Evolutionary conservation across 257 asterid genomes (phyloP).

Genomic region (Salvia rosmarinus): DNA sequence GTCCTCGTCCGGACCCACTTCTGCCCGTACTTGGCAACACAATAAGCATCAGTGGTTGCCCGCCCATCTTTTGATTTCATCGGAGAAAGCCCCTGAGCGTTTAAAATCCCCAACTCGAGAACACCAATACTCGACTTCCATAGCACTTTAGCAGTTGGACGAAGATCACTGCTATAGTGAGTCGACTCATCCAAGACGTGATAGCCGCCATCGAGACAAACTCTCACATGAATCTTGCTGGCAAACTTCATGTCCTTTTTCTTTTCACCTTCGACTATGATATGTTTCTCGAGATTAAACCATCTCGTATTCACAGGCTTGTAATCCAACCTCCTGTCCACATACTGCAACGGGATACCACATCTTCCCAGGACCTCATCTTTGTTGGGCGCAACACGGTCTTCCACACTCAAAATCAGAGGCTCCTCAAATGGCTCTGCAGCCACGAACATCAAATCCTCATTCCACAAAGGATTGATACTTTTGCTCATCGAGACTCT

Average conservation of each 20-base stretch:
- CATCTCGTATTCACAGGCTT: constrained; percentile 58
- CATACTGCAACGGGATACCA: constrained; percentile 54
- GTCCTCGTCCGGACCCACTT: constrained; percentile 79
- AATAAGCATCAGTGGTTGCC: constrained; percentile 70
- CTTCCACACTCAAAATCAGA: constrained; percentile 64
- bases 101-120: constrained; percentile 69
- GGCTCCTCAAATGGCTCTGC: constrained; percentile 81
- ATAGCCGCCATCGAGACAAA: constrained; percentile 77
- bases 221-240: constrained; percentile 66
- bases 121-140: constrained; percentile 76
- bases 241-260: constrained; percentile 67
- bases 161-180: constrained; percentile 72
- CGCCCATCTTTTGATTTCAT: constrained; percentile 68
- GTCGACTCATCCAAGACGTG: constrained; percentile 80
- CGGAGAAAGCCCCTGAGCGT: constrained; percentile 60
- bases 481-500: constrained; percentile 61
- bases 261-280: constrained; percentile 57
- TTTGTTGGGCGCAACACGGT: constrained; percentile 67
- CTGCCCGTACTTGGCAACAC: constrained; percentile 73
- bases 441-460: constrained; percentile 81
- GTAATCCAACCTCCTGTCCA: constrained; percentile 64
- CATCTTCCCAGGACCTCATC: constrained; percentile 72
- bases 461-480: constrained; percentile 75
- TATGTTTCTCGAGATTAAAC: constrained; percentile 69
- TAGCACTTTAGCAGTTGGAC: constrained; percentile 72